Evolutionary conservation across 1,139 yeast species (phyloP), one percentile per base, ranked within the genome.

Genomic region (Candida sp.): DNA sequence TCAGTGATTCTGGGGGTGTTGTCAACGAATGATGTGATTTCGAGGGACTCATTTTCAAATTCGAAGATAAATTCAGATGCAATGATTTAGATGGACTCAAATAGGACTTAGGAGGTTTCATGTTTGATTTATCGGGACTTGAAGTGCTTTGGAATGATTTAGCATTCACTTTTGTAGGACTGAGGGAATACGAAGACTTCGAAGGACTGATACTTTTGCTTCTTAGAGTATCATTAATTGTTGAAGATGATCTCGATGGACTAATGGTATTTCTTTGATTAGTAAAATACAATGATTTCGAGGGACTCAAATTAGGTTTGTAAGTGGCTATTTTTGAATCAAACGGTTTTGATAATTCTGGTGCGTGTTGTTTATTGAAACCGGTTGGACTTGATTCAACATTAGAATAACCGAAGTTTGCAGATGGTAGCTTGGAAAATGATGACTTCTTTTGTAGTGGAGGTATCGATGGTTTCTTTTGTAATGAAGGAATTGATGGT

Each of bases 221-320:
- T 36, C 41, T 41, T 5, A 36, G 25, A 34, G 15, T 25, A n/a
- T n/a, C n/a, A n/a, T n/a, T n/a, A n/a, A n/a, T n/a, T 9, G 30
- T n/a, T 11, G 23, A n/a, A 5, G 34, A 19, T 11, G 39, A 37
- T 19, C 30, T 37, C 6, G 41, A 33, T 21, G 41, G 38, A 37
- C 39, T 37, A 3, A 37, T 11, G 4, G 33, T 15, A 15, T 30
- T 15, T 37, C 27, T 37, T 9, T 30, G 15, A 15, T n/a, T 37
- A 22, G 34, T 21, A 21, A 29, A 23, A 19, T 25, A 23, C 6
- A 49, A 47, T 7, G 41, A 46, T 15, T 45, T 43, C 23, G 41
- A 36, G 36, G 53, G 35, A 21, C 49, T 41, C 44, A 50, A 11
- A 60, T 45, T 5, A 61, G 59, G 5, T 46, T 5, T 58, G 56